Percentiles rank a stretch among this genome's conserved stretches.
phyloP scores from a whole-genome alignment of 306 rosid genomes.

The Clitoria ternatea region DNA sequence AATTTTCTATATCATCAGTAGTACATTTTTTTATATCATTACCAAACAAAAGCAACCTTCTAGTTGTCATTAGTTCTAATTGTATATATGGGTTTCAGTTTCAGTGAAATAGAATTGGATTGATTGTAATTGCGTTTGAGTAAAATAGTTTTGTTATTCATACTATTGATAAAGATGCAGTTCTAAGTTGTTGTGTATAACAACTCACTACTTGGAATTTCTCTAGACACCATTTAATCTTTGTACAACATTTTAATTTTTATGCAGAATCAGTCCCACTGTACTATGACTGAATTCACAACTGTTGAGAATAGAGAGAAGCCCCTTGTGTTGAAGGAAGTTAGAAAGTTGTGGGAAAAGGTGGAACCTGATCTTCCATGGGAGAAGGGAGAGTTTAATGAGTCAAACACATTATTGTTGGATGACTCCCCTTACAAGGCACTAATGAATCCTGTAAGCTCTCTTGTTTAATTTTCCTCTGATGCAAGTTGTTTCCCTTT shows the following conservation, averaged over 20 bases:
- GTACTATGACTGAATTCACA: conserved; percentile 49
- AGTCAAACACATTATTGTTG: conserved; percentile 75
- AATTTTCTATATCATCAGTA: neutral
- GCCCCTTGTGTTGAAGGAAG: conserved; percentile 79
- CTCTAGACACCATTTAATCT: neutral
- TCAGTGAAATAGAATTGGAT: conserved; percentile 3
- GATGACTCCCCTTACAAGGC: conserved; percentile 96
- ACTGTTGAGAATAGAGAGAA: conserved; percentile 56
- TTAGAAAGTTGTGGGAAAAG: conserved; percentile 74
- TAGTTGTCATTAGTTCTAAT: neutral
- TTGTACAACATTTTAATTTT: neutral
- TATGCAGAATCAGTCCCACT: conserved; percentile 62
- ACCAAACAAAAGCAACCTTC: neutral
- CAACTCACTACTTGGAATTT: conserved; percentile 7
- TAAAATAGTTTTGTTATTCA: neutral
- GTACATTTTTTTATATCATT: neutral
- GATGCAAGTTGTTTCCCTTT: neutral
- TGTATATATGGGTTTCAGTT: neutral
- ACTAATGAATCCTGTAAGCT: conserved; percentile 78
- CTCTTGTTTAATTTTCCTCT: conserved; percentile 9
- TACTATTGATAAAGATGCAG: conserved; percentile 11
- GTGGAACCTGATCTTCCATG: conserved; percentile 62
- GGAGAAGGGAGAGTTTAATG: conserved; percentile 66
- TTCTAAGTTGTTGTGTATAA: conserved; percentile 1
- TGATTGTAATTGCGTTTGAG: neutral